phyloP scores from a whole-genome alignment of 495 filamentous ascomycete species.

The Talaromyces thailandensis region DNA sequence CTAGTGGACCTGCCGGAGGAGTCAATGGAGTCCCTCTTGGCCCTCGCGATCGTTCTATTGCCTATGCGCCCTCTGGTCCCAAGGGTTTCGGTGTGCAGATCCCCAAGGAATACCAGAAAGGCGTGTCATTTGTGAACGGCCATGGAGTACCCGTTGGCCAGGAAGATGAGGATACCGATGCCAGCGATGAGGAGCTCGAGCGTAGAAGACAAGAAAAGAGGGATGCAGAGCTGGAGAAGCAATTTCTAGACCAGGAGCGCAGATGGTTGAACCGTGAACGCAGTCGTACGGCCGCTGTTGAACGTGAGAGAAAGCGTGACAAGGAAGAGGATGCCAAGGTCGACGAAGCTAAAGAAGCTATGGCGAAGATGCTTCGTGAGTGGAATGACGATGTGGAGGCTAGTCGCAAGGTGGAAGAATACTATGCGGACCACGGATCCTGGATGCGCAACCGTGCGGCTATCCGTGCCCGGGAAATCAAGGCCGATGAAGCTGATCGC shows the following conservation, averaged over 20 bases:
- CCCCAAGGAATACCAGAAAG: conserved; percentile 70
- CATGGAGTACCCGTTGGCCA: conserved; percentile 52
- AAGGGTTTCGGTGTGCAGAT: conserved; percentile 62
- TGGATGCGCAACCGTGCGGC: conserved; percentile 77
- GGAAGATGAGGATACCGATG: conserved; percentile 85
- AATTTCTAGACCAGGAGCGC: conserved; percentile 77
- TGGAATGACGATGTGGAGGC: conserved; percentile 87
- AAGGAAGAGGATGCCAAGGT: conserved; percentile 53
- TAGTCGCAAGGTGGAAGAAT: conserved; percentile 62
- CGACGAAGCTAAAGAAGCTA: conserved; percentile 54
- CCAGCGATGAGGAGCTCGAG: conserved; percentile 80
- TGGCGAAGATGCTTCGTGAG: conserved; percentile 63
- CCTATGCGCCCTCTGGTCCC: conserved; percentile 75
- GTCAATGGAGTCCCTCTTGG: conserved; percentile 82
- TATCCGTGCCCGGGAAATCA: conserved; percentile 62
- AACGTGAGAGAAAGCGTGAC: conserved; percentile 73
- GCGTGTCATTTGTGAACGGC: conserved; percentile 83
- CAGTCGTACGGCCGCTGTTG: conserved; percentile 69
- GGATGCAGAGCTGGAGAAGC: conserved; percentile 65
- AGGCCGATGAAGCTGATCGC: conserved; percentile 74
- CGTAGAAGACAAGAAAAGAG: conserved; percentile 60
- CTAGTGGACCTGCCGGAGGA: conserved; percentile 60
- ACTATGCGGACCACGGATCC: conserved; percentile 73
- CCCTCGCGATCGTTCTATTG: conserved; percentile 59
- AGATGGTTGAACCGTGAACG: conserved; percentile 86